Conservation (phyloP, 164 flowering plant species). For the Nelumbo lutea region DNA sequence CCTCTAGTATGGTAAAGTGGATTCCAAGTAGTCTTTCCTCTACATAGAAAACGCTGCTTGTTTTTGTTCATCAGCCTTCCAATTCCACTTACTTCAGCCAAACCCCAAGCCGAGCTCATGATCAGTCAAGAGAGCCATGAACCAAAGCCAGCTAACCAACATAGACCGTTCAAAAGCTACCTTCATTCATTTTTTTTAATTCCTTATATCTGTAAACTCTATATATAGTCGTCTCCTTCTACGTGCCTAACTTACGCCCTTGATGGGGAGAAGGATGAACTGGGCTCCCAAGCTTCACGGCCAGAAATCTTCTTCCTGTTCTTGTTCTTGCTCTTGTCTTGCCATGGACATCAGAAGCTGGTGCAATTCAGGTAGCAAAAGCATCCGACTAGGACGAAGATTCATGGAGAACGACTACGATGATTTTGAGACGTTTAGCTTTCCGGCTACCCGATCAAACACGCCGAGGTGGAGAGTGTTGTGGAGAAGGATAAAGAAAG, state of each 20-base stretch:
- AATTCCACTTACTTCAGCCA: too few relatives aligned
- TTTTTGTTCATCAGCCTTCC: too few relatives aligned
- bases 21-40: too few relatives aligned
- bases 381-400: conserved; percentile 13
- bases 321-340: conserved; percentile 11
- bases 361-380: conserved; percentile 25
- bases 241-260: neutral
- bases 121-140: too few relatives aligned
- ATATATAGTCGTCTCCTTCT: neutral
- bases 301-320: conserved; percentile 9
- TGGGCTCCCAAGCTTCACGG: too few relatives aligned
- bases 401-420: conserved; percentile 30
- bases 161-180: neutral
- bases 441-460: conserved; percentile 3
- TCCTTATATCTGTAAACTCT: neutral
- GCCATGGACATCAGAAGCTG: conserved; percentile 30
- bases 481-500: conserved; percentile 44
- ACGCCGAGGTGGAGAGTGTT: conserved; percentile 37
- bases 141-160: neutral
- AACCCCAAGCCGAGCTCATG: too few relatives aligned
- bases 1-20: too few relatives aligned
- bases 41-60: too few relatives aligned
- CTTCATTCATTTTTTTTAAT: too few relatives aligned
- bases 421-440: conserved; percentile 11
- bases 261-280: conserved; percentile 6